A percentile compares a stretch with the other conserved stretches of the same genome.
These are phyloP conservation scores for Cylindrodendrum hubeiense DNA, from an alignment of 2,329 filamentous ascomycete species.

Conservation along the genomic window DNA sequence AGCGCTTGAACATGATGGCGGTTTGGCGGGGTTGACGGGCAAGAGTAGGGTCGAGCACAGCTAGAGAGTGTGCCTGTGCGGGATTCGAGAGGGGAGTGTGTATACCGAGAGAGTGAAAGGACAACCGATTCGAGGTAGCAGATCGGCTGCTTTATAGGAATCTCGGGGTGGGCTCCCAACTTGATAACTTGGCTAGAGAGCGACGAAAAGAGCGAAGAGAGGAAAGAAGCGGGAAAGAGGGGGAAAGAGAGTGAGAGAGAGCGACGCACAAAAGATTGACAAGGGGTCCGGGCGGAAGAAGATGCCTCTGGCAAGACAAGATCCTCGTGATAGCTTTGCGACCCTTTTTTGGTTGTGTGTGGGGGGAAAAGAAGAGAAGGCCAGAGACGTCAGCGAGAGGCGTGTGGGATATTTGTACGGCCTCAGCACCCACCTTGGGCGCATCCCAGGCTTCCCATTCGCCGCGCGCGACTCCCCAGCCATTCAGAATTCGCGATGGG, in stretches of 20 bases:
- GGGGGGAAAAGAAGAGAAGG: constrained; percentile 61
- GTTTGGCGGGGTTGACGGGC: constrained; percentile 35
- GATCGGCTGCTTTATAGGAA: constrained; percentile 16
- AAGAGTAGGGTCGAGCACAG: constrained; percentile 1
- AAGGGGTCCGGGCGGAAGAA: constrained; percentile 69
- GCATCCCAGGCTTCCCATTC: constrained; percentile 5
- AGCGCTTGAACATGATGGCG: constrained; percentile 89
- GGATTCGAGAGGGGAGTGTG: constrained; percentile 35
- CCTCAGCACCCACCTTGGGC: constrained; percentile 18
- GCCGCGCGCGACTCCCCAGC: constrained; percentile 10
- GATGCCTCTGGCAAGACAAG: constrained; percentile 62
- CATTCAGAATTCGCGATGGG: constrained; percentile 16
- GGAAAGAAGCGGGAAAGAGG: constrained; percentile 42
- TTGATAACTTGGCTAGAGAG: constrained; percentile 57
- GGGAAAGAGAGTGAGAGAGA: constrained; percentile 48
- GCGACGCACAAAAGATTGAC: constrained; percentile 58
- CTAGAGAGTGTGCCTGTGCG: constrained; percentile 46
- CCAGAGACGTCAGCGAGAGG: constrained; percentile 34
- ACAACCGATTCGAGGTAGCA: constrained; percentile 14
- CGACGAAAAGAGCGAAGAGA: constrained; percentile 65
- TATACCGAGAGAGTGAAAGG: constrained; percentile 23
- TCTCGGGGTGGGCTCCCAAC: constrained; percentile 32
- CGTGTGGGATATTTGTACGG: constrained; percentile 42
- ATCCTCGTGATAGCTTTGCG: constrained; percentile 68
- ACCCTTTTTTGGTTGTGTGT: constrained; percentile 68